These are phyloP conservation scores for Rubia yunnanensis DNA, from an alignment of 257 asterid species.

Conservation along the genomic window DNA sequence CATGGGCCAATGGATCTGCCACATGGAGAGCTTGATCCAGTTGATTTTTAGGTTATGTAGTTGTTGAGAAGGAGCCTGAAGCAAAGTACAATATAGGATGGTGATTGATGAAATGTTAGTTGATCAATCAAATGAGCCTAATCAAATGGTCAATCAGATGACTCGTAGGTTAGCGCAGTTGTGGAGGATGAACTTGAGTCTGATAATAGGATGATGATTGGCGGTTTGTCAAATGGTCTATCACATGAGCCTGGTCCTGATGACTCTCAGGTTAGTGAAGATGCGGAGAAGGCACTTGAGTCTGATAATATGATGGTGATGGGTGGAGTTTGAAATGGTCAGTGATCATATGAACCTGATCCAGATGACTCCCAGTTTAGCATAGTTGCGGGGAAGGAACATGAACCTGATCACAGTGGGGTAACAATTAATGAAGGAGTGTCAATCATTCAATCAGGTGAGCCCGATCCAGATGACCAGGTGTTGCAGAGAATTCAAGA, in stretches of 20 bases:
- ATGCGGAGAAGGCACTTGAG: slow-evolving; percentile 23
- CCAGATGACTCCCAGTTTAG: slow-evolving; percentile 19
- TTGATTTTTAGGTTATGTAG: slow-evolving; percentile 18
- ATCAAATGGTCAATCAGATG: too few species aligned
- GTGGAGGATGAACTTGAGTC: slow-evolving; percentile 20
- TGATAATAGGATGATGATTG: slow-evolving; percentile 19
- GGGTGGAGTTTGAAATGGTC: slow-evolving; percentile 9
- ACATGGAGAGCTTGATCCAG: slow-evolving; percentile 17
- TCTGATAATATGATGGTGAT: slow-evolving; percentile 12
- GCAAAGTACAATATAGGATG: slow-evolving; percentile 22
- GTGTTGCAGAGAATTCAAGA: slow-evolving; percentile 77
- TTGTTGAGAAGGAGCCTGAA: slow-evolving; percentile 19
- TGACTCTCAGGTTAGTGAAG: slow-evolving; percentile 18
- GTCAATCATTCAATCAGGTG: slow-evolving; percentile 16
- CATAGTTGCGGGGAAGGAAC: slow-evolving; percentile 22
- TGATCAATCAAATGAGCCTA: slow-evolving; percentile 14
- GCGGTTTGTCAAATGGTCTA: background rate
- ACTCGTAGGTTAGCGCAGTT: slow-evolving; percentile 16
- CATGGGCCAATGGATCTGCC: background rate
- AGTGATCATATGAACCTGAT: slow-evolving; percentile 16
- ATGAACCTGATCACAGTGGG: slow-evolving; percentile 18
- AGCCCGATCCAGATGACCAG: slow-evolving; percentile 51
- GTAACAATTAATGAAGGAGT: background rate
- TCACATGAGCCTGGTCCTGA: slow-evolving; percentile 18
- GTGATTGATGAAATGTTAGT: slow-evolving; percentile 3